A percentile compares a stretch with the other conserved stretches of the same genome.
These are phyloP conservation scores for Dothistroma pini DNA, from an alignment of 2,329 filamentous ascomycete species.

Conservation along the genomic window DNA sequence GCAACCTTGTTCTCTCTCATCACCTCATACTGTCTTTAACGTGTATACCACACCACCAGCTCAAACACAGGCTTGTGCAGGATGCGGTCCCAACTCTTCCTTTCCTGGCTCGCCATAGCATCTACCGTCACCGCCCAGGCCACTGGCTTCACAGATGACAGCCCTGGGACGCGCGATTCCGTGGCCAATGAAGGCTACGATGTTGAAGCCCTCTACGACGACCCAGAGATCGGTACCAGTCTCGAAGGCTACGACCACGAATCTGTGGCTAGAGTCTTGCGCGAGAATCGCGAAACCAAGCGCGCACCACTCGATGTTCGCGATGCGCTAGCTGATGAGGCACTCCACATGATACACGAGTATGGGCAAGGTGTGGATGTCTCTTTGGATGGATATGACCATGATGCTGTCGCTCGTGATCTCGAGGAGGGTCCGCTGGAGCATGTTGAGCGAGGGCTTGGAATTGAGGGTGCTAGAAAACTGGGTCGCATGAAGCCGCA, in stretches of 20 bases:
- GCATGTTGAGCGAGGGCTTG: neutral
- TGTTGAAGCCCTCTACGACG: neutral
- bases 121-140: neutral
- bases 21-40: too few species aligned
- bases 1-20: neutral
- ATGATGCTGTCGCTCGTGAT: conserved; percentile 7
- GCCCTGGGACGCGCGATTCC: neutral
- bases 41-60: neutral
- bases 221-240: conserved; percentile 4
- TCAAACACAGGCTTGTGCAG: neutral
- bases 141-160: neutral
- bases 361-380: conserved; percentile 10
- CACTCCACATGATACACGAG: conserved; percentile 1
- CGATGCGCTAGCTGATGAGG: conserved; percentile 6
- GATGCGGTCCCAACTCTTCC: conserved; percentile 3
- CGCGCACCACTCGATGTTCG: conserved; percentile 3
- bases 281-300: neutral
- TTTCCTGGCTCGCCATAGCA: neutral
- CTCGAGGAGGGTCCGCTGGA: conserved; percentile 4
- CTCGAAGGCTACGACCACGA: conserved; percentile 9
- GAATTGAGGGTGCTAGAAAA: neutral
- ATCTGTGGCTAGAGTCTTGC: neutral
- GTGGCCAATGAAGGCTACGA: neutral
- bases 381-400: conserved; percentile 13
- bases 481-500: conserved; percentile 10